Evolutionary conservation across 768 basidiomycete species (phyloP).

Genomic region (Termitomyces sp.): DNA sequence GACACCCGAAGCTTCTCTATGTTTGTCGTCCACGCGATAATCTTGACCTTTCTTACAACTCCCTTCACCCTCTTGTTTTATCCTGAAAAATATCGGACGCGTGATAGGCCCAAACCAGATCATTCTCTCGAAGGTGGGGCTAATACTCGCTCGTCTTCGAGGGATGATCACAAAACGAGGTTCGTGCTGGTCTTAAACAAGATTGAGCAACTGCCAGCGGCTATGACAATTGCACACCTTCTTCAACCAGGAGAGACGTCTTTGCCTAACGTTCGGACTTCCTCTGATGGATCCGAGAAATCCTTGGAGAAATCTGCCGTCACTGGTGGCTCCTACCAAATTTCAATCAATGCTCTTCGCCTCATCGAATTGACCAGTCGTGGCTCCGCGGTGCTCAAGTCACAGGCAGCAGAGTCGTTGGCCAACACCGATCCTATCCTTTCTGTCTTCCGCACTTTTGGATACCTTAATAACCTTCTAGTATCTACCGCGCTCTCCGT

Average conservation of each 20-base stretch:
- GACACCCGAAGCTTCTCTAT: slow-evolving; percentile 73
- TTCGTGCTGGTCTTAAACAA: slow-evolving; percentile 75
- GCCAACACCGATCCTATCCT: slow-evolving; percentile 68
- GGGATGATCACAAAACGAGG: slow-evolving; percentile 46
- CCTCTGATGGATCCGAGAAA: slow-evolving; percentile 26
- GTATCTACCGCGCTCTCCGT: slow-evolving; percentile 74
- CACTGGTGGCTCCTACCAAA: slow-evolving; percentile 10
- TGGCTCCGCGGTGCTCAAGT: slow-evolving; percentile 81
- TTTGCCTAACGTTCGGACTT: background rate
- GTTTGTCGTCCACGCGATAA: slow-evolving; percentile 77
- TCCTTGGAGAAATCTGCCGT: slow-evolving; percentile 9
- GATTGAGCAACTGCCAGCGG: slow-evolving; percentile 74
- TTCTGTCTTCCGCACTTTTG: slow-evolving; percentile 75
- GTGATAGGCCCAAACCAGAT: slow-evolving; percentile 19
- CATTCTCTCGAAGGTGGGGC: slow-evolving; percentile 18
- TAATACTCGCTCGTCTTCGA: slow-evolving; percentile 13
- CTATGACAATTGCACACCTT: slow-evolving; percentile 79
- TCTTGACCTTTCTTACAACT: slow-evolving; percentile 81
- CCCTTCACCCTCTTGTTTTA: slow-evolving; percentile 78
- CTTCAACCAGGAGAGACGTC: slow-evolving; percentile 37
- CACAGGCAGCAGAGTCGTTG: slow-evolving; percentile 66
- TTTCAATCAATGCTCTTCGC: slow-evolving; percentile 75
- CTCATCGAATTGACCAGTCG: slow-evolving; percentile 87
- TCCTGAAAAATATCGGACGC: slow-evolving; percentile 54
- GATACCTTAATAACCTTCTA: slow-evolving; percentile 58